Percentiles rank a stretch among this genome's conserved stretches.
Evolutionary conservation across 1,284 basidiomycete genomes (phyloP).

Genomic region (Ceratobasidium sp.): DNA sequence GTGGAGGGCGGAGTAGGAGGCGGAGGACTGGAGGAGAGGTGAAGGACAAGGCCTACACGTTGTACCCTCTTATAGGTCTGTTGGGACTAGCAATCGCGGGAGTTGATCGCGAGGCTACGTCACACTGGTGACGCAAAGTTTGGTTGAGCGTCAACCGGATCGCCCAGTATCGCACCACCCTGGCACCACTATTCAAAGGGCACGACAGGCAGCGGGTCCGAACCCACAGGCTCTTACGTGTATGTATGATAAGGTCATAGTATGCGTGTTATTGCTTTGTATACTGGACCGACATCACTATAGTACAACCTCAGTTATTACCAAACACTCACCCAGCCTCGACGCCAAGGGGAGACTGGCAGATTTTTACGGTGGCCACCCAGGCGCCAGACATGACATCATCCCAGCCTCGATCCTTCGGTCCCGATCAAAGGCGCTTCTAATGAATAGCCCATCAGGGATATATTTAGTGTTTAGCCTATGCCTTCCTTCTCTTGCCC

Average conservation of each 20-base stretch:
- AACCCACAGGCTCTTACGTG: neutral
- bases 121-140: slow-evolving; percentile 14
- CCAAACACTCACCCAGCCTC: neutral
- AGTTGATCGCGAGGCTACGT: neutral
- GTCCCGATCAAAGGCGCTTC: slow-evolving; percentile 38
- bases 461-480: neutral
- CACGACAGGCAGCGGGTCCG: slow-evolving; percentile 11
- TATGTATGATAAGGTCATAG: neutral
- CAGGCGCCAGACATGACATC: slow-evolving; percentile 10
- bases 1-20: neutral
- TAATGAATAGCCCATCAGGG: slow-evolving; percentile 26
- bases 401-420: slow-evolving; percentile 15
- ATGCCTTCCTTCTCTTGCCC: slow-evolving; percentile 32
- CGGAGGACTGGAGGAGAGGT: neutral
- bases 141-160: neutral
- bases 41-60: neutral
- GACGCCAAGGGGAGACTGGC: neutral
- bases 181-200: too few species aligned
- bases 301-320: neutral
- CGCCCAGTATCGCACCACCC: neutral
- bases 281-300: neutral
- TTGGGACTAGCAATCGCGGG: neutral
- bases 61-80: neutral
- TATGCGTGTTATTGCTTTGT: neutral
- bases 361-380: neutral